These are phyloP conservation scores for Rutstroemia sydowiana DNA, from an alignment of 2,329 filamentous ascomycete species.

Conservation along the genomic window DNA sequence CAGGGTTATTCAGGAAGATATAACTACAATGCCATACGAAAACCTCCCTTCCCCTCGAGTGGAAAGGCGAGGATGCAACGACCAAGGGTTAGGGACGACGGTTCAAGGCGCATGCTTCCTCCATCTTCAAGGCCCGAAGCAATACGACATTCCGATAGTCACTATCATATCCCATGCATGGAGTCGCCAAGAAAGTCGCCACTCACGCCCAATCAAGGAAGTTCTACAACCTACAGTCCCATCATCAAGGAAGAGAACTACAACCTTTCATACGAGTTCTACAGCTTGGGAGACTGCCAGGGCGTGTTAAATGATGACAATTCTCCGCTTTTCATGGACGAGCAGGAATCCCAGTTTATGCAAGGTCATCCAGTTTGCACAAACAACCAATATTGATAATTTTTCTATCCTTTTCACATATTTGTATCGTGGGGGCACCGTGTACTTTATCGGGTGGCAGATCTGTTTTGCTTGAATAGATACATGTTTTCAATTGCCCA, in stretches of 20 bases:
- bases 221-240: slow-evolving; percentile 10
- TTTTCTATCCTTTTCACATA: neutral
- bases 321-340: slow-evolving; percentile 22
- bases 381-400: slow-evolving; percentile 5
- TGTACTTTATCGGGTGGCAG: slow-evolving; percentile 2
- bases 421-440: neutral
- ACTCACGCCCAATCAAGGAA: slow-evolving; percentile 17
- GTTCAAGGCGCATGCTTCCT: slow-evolving; percentile 5
- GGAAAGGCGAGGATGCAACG: slow-evolving; percentile 19
- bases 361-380: slow-evolving; percentile 10
- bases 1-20: neutral
- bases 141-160: neutral
- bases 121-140: neutral
- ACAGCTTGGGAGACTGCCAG: slow-evolving; percentile 22
- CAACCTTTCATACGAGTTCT: slow-evolving; percentile 20
- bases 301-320: slow-evolving; percentile 22
- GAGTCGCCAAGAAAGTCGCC: slow-evolving; percentile 14
- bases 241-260: slow-evolving; percentile 12
- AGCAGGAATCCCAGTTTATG: slow-evolving; percentile 12
- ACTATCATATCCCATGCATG: neutral
- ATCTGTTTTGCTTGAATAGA: neutral
- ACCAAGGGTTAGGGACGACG: slow-evolving; percentile 14
- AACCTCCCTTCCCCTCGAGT: neutral
- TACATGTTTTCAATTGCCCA: neutral
- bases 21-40: slow-evolving; percentile 1